Conservation (phyloP, 2,329 filamentous ascomycete genomes). For the Graphiopsis chlorocephala region DNA sequence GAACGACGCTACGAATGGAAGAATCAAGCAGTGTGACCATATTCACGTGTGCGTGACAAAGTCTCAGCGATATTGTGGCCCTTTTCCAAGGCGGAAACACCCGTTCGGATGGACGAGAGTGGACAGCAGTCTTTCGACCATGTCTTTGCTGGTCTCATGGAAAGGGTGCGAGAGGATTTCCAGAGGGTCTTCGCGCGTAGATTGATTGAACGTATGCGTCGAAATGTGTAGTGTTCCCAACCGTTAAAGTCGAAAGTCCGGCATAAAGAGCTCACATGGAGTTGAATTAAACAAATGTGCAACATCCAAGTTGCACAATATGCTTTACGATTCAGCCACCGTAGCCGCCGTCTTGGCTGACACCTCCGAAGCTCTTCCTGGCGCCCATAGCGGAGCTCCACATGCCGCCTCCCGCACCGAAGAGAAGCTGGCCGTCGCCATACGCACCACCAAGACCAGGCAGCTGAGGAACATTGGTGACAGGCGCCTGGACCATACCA, state of each 20-base stretch:
- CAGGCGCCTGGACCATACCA: conserved; percentile 17
- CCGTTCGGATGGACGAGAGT: too few species aligned
- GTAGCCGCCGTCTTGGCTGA: conserved; percentile 6
- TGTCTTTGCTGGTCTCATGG: background rate
- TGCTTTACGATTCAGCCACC: background rate
- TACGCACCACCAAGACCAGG: conserved; percentile 21
- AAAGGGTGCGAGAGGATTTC: background rate
- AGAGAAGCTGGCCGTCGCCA: conserved; percentile 40
- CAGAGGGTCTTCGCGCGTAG: background rate
- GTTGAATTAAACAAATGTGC: background rate
- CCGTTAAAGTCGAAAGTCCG: background rate
- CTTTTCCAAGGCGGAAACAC: background rate
- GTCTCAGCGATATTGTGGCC: background rate
- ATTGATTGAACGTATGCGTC: background rate
- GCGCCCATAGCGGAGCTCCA: conserved; percentile 32
- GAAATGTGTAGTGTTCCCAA: background rate
- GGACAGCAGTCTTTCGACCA: background rate
- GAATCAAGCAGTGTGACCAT: background rate
- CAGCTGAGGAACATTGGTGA: conserved; percentile 8
- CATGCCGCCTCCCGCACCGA: conserved; percentile 38
- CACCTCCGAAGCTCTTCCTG: conserved; percentile 12
- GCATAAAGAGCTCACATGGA: background rate
- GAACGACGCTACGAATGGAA: background rate
- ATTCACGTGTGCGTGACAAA: background rate
- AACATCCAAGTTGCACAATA: background rate